Base-by-base conservation (phyloP, 345 rosid genomes). In the Arabidopsis suecica region DNA sequence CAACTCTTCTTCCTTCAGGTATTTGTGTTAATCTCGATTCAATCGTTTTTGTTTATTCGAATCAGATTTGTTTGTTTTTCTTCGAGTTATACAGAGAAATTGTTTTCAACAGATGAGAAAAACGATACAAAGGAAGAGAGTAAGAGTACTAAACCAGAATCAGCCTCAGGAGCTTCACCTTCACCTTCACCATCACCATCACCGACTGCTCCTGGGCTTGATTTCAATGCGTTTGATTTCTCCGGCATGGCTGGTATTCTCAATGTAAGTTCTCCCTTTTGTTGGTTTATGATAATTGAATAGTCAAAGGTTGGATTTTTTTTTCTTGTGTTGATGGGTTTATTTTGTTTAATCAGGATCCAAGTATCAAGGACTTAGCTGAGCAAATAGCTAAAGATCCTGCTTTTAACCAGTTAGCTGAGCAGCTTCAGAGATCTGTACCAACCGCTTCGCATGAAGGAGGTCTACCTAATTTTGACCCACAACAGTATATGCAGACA, bases 321-420 rank as follows among this genome's bases (percentile, higher is more conserved):
- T 11, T 9, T 11, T 11, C 3, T 47, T 59, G 0, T 71, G n/a
- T 36, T 57, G 63, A 51, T 8, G 28, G 20, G 53, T 51, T 75
- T 59, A 2, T 9, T 22, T 34, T 20, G 23, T n/a, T 59, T 61
- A 32, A 13, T 40, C 71, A 95, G 99, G 99, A 95, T 73, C 99
- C 97, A 1, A 92, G 94, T 79, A 90, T 95, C 69, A 89, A 88
- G 84, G 94, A 90, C 30, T 67, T 95, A 38, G 98, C 97, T 68
- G 98, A 90, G 75, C 97, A 92, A 85, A 92, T 95, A 65, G 91
- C 98, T 40, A 88, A 86, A 82, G 98, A 92, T 76, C 98, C 98
- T 44, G 16, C 98, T 11, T 95, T 95, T 83, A 95, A 89, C 79
- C 88, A 88, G 70, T 90, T 95, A 93, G 99, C 99, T 16, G 98